Conservation (phyloP, 2,329 filamentous ascomycete species). For the Paraphoma sp. region DNA sequence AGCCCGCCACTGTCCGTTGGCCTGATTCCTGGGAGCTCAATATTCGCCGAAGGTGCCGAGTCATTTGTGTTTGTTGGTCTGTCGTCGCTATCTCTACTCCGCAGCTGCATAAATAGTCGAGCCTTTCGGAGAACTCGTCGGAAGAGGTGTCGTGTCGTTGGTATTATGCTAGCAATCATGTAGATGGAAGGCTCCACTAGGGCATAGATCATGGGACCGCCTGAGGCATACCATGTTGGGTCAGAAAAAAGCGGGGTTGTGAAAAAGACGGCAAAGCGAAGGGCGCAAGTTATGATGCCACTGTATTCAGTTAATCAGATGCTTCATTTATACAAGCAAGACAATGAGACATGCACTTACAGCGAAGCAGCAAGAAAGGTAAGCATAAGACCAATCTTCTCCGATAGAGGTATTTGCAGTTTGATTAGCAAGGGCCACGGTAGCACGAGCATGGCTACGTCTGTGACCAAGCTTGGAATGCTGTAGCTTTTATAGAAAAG, state of each 20-base stretch:
- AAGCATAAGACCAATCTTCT: slow-evolving; percentile 3
- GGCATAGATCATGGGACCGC: slow-evolving; percentile 4
- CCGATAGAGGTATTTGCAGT: background rate
- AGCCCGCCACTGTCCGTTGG: background rate
- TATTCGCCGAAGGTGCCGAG: background rate
- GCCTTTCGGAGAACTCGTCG: background rate
- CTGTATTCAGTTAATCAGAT: background rate
- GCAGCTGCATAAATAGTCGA: background rate
- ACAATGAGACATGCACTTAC: background rate
- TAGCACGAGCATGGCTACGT: slow-evolving; percentile 8
- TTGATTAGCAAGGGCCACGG: slow-evolving; percentile 8
- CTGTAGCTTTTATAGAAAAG: slow-evolving; percentile 12
- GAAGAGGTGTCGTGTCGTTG: slow-evolving; percentile 4
- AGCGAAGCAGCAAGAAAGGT: slow-evolving; percentile 4
- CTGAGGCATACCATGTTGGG: slow-evolving; percentile 6
- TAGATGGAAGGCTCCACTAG: slow-evolving; percentile 6
- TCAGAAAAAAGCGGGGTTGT: slow-evolving; percentile 2
- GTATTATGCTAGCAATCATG: slow-evolving; percentile 5
- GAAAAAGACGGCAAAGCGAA: slow-evolving; percentile 4
- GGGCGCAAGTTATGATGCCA: slow-evolving; percentile 4
- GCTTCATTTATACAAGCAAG: background rate
- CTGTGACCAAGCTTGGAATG: slow-evolving; percentile 11
- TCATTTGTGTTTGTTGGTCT: background rate
- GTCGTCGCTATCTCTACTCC: slow-evolving; percentile 1
- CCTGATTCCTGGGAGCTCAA: background rate